Percentiles rank a stretch among this genome's conserved stretches.
Evolutionary conservation across 305 asterid genomes (phyloP).

Genomic region (Fraxinus albicans): DNA sequence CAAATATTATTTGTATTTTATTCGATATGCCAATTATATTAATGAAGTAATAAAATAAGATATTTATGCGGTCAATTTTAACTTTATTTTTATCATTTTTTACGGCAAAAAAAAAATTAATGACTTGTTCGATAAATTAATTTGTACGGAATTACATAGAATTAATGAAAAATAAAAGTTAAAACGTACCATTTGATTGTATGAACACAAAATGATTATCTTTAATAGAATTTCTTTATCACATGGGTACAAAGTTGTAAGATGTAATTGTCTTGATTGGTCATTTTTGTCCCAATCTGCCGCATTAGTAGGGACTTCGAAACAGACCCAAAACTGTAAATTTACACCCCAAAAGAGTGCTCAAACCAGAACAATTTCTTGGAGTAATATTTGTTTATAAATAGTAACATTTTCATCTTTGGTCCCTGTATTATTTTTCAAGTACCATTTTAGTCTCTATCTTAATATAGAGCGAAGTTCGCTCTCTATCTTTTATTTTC

Average conservation of each 20-base stretch:
- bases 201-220: background rate
- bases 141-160: background rate
- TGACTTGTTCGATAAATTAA: background rate
- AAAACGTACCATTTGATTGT: background rate
- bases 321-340: background rate
- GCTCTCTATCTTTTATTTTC: background rate
- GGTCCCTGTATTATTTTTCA: background rate
- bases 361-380: background rate
- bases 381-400: background rate
- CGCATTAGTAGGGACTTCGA: background rate
- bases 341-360: background rate
- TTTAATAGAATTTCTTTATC: background rate
- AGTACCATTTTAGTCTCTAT: background rate
- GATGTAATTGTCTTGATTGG: background rate
- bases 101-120: background rate
- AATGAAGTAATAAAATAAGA: background rate
- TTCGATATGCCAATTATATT: background rate
- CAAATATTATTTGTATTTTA: background rate
- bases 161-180: background rate
- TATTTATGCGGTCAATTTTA: background rate
- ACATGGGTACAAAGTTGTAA: background rate
- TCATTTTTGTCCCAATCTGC: constrained; percentile 1
- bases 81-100: background rate
- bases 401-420: background rate
- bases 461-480: background rate